Base-by-base conservation (phyloP, 306 rosid species). In the Pyrus bretschneideri region DNA sequence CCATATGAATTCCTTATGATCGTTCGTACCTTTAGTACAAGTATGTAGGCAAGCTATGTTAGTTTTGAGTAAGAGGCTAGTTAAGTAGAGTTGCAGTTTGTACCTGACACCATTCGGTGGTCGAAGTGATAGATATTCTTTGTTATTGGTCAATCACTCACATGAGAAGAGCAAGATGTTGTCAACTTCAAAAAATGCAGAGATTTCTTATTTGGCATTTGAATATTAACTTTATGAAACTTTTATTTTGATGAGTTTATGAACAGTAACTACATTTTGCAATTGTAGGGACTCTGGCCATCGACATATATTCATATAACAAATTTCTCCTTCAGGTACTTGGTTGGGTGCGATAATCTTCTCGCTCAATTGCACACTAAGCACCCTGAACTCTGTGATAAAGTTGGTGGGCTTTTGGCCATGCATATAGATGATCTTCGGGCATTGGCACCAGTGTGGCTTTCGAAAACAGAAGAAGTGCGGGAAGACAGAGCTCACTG, bases 361-460 rank as follows among this genome's bases (percentile, higher is more conserved):
- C 91, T 95, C 66, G 97, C 99, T 76, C 83, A 86, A 73, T 73
- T 95, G 74, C 99, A 95, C 84, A 95, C 99, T 1, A 87, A 91
- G 84, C 87, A 92, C 69, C 97, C 97, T 17, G 92, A 95, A 74
- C 85, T 92, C 68, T 92, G 99, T 78, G 99, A 95, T 85, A 95
- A 95, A 87, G 99, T 95, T 81, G 99, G 99, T 31, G 99, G 99
- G 49, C 97, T 95, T 76, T 83, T 92, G 83, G 99, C 89, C 40
- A 89, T 83, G 90, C 99, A 95, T 85, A 95, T 92, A 69, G 96
- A 89, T 38, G 99, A 95, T 88, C 91, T 95, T 73, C 88, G 92
- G 63, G 81, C 75, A 76, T 82, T 95, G n/a, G 97, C 99, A n/a
- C 99, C 99, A 6, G 67, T 95, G 87, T 95, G 99, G 97, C 99